Evolutionary conservation across 1,139 yeast species (phyloP), one percentile per base, ranked within the genome.

Genomic region (Candida sanyaensis): DNA sequence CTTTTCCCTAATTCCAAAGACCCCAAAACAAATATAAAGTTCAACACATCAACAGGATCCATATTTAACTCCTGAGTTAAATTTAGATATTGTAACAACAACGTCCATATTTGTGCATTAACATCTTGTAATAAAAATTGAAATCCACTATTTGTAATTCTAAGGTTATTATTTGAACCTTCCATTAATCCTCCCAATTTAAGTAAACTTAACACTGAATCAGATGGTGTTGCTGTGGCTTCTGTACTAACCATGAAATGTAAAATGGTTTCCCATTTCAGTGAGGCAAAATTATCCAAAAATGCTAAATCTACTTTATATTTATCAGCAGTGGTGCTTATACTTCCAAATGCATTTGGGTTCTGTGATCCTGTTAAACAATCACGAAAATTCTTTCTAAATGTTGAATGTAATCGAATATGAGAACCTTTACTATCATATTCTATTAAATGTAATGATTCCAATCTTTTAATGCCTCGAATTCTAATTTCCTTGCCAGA

Each of bases 221-320:
- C 75, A 32, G 89, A 83, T 5, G 96, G 96, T 2, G 79, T 71
- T 9, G 74, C 72, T 21, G 83, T 71, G 42, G 84, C 70, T 48
- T 87, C 87, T 0, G 97, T 89, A 3, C 98, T 98, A 41, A 93
- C 99, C 98, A 93, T 93, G 68, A 86, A 93, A 73, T 95, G 99
- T 58, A 95, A 74, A 57, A 95, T 93, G 5, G 90, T 83, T 64
- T 95, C 99, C 99, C 99, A 93, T 61, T 88, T 89, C 42, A 78
- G 80, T 7, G 90, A 80, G 9, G 97, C 96, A 69, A 90, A 91
- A 38, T 74, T 74, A 59, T 91, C 96, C 43, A 93, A 71, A 58
- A 86, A 87, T 33, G 77, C 76, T 28, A 83, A 67, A 43, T 83
- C 84, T 1, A 89, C 86, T 42, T 71, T 71, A 50, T 80, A 78